Evolutionary conservation across 148 eudicot species (phyloP).

Genomic region (Limonium bicolor): DNA sequence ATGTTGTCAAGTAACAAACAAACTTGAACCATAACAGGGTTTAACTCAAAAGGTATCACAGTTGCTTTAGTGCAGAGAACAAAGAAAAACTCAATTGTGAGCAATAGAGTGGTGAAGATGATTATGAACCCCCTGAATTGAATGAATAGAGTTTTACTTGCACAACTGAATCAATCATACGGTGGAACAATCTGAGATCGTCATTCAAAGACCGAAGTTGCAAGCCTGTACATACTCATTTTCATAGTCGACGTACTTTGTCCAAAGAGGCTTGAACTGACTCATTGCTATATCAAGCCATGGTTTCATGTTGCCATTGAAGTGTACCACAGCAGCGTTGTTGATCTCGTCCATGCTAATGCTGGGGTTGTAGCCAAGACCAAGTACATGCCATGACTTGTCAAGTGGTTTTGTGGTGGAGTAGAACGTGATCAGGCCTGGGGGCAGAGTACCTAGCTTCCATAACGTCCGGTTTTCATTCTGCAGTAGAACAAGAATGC

Average conservation of each 20-base stretch:
- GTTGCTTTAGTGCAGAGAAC: too few relatives aligned
- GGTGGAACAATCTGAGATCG: too few relatives aligned
- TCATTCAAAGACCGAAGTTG: slow-evolving; percentile 66
- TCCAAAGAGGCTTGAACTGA: slow-evolving; percentile 71
- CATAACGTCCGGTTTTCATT: slow-evolving; percentile 84
- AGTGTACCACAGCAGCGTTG: slow-evolving; percentile 88
- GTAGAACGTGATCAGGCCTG: slow-evolving; percentile 83
- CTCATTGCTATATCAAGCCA: slow-evolving; percentile 89
- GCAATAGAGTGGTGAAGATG: too few relatives aligned
- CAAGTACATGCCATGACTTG: slow-evolving; percentile 92
- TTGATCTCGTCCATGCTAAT: slow-evolving; percentile 71
- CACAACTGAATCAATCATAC: too few relatives aligned
- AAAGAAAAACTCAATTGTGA: too few relatives aligned
- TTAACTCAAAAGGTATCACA: too few relatives aligned
- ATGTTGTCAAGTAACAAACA: too few relatives aligned
- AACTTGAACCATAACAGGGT: too few relatives aligned
- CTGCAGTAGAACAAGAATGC: slow-evolving; percentile 42
- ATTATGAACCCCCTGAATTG: too few relatives aligned
- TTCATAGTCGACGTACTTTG: slow-evolving; percentile 76
- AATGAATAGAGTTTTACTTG: too few relatives aligned
- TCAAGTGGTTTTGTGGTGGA: slow-evolving; percentile 89
- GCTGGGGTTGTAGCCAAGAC: slow-evolving; percentile 90
- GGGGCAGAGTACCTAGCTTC: slow-evolving; percentile 86
- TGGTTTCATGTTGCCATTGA: slow-evolving; percentile 89
- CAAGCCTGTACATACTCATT: slow-evolving; percentile 75